phyloP scores from a whole-genome alignment of 805 yeast genomes.

The Yarrowia yakushimensis region DNA sequence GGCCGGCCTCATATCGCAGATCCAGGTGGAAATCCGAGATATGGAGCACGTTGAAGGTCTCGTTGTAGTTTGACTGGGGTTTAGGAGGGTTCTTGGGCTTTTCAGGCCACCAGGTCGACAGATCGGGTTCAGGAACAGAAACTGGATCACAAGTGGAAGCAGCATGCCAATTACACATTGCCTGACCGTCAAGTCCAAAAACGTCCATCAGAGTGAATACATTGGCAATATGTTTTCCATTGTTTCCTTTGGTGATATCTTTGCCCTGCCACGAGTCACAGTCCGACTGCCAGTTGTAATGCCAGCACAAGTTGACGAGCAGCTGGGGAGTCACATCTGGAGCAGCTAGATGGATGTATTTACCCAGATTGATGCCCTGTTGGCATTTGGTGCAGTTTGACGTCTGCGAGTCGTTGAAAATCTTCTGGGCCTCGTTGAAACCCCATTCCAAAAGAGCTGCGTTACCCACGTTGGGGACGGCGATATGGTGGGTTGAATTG shows the following conservation, averaged over 20 bases:
- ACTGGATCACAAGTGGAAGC: not conserved
- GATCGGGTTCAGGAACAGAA: not conserved
- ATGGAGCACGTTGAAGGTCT: constrained; percentile 59
- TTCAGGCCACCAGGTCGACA: constrained; percentile 31
- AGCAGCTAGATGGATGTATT: not conserved
- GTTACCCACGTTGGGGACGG: not conserved
- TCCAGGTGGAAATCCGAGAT: constrained; percentile 64
- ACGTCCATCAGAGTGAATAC: constrained; percentile 53
- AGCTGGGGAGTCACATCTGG: constrained; percentile 1
- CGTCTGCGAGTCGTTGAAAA: not conserved
- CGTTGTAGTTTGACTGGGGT: constrained; percentile 37
- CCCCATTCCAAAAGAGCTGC: not conserved
- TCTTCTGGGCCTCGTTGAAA: constrained; percentile 14
- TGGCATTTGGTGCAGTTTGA: constrained; percentile 11
- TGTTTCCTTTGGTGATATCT: constrained; percentile 4
- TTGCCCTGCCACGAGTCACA: constrained; percentile 11
- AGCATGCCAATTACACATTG: constrained; percentile 48
- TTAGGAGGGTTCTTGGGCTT: constrained; percentile 50
- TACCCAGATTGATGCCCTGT: constrained; percentile 7
- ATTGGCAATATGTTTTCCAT: constrained; percentile 43
- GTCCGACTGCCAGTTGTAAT: constrained; percentile 12
- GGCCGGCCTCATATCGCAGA: constrained; percentile 47
- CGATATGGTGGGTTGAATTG: not conserved
- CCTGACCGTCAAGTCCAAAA: constrained; percentile 52
- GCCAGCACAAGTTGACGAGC: constrained; percentile 9